phyloP scores from a whole-genome alignment of 305 asterid genomes.

The Fraxinus sp. region DNA sequence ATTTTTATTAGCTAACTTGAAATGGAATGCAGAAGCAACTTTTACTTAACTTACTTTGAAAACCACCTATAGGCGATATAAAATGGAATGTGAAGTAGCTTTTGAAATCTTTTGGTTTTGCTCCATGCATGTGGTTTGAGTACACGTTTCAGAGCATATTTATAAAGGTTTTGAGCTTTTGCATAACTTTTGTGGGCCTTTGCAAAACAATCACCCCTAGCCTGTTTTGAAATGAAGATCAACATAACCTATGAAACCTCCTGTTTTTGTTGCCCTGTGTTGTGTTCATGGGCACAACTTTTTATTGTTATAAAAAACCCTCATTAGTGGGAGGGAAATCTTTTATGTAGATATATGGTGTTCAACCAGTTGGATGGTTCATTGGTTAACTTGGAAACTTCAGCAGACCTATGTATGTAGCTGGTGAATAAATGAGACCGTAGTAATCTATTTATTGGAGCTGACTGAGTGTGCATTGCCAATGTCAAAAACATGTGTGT shows the following conservation, averaged over 20 bases:
- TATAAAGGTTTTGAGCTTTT: background rate
- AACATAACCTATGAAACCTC: background rate
- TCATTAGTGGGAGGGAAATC: background rate
- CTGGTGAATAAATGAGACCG: background rate
- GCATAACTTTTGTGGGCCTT: background rate
- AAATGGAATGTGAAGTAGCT: background rate
- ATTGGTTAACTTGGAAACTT: background rate
- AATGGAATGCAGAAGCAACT: background rate
- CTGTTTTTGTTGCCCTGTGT: background rate
- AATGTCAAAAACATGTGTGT: background rate
- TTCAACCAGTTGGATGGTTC: background rate
- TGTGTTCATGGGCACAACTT: background rate
- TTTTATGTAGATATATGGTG: background rate
- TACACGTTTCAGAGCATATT: background rate
- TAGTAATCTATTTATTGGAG: background rate
- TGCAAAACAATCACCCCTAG: background rate
- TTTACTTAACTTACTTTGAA: background rate
- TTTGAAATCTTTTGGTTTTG: background rate
- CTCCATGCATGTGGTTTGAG: background rate
- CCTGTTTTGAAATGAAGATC: background rate
- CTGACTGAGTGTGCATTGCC: background rate
- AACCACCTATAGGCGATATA: background rate
- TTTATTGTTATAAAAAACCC: background rate
- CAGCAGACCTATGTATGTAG: background rate
- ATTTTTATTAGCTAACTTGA: background rate